phyloP scores from a whole-genome alignment of 305 asterid genomes.

The Fraxinus albicans region DNA sequence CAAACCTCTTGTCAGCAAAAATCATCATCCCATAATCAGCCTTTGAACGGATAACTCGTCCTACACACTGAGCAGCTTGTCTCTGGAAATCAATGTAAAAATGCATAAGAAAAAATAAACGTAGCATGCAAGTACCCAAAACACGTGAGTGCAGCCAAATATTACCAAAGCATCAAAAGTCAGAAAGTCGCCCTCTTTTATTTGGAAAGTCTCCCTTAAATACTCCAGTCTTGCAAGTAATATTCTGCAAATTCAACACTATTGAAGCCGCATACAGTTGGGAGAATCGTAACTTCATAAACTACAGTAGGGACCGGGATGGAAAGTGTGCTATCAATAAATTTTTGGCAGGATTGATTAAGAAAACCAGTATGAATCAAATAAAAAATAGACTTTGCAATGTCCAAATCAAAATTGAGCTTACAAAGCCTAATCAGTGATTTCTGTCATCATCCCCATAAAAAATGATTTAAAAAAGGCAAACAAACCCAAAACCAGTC shows the following conservation, averaged over 20 bases:
- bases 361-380: background rate
- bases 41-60: constrained; percentile 96
- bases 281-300: constrained; percentile 7
- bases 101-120: constrained; percentile 13
- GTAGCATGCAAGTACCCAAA: background rate
- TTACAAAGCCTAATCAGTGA: background rate
- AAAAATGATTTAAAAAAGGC: background rate
- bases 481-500: background rate
- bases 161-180: constrained; percentile 96
- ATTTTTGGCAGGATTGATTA: background rate
- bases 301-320: background rate
- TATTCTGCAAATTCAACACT: constrained; percentile 55
- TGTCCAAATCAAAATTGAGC: background rate
- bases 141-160: background rate
- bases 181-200: constrained; percentile 93
- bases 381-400: background rate
- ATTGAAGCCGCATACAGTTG: constrained; percentile 17
- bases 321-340: background rate
- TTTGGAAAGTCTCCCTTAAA: constrained; percentile 91
- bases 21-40: constrained; percentile 99
- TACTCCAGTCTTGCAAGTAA: constrained; percentile 92
- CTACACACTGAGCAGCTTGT: constrained; percentile 99
- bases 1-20: constrained; percentile 94
- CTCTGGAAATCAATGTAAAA: constrained; percentile 48
- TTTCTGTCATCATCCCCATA: background rate